These are phyloP conservation scores for Xylariaceae sp. DNA, from an alignment of 2,329 filamentous ascomycete species.

Conservation along the genomic window DNA sequence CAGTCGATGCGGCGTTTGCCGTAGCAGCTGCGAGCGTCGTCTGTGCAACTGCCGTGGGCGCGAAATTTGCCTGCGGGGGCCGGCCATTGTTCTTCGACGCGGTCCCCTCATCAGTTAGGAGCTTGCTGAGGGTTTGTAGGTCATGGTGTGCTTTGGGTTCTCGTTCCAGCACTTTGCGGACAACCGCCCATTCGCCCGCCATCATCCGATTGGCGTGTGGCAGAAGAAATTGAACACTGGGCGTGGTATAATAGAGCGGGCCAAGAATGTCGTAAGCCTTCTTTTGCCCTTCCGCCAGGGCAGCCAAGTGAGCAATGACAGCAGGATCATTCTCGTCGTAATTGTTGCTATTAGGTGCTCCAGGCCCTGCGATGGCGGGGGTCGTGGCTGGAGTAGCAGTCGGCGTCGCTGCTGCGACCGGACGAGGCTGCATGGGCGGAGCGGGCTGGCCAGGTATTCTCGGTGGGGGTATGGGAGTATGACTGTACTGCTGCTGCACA, in stretches of 20 bases:
- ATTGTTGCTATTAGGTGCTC: neutral
- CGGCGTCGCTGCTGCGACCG: constrained; percentile 8
- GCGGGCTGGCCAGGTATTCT: constrained; percentile 24
- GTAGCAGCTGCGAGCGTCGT: constrained; percentile 23
- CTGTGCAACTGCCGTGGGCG: constrained; percentile 23
- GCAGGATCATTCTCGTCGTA: constrained; percentile 30
- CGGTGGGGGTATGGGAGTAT: constrained; percentile 25
- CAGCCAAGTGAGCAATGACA: constrained; percentile 30
- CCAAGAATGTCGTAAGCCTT: constrained; percentile 59
- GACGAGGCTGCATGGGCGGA: constrained; percentile 12
- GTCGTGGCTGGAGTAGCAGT: constrained; percentile 9
- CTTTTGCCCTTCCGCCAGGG: constrained; percentile 44
- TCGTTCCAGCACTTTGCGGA: constrained; percentile 59
- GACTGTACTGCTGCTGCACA: constrained; percentile 21
- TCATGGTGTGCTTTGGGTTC: constrained; percentile 60
- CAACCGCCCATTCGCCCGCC: constrained; percentile 64
- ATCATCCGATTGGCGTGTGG: constrained; percentile 62
- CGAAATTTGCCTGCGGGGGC: constrained; percentile 13
- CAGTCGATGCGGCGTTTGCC: too few relatives aligned
- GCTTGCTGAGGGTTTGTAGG: constrained; percentile 45
- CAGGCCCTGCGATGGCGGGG: neutral
- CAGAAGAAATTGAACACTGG: constrained; percentile 60
- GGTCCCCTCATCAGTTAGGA: constrained; percentile 44
- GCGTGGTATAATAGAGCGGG: constrained; percentile 50
- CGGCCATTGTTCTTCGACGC: constrained; percentile 20